Percentiles rank a stretch among this genome's conserved stretches.
Evolutionary conservation across 106 monocot genomes (phyloP).

Genomic region (Iris macrosiphon): DNA sequence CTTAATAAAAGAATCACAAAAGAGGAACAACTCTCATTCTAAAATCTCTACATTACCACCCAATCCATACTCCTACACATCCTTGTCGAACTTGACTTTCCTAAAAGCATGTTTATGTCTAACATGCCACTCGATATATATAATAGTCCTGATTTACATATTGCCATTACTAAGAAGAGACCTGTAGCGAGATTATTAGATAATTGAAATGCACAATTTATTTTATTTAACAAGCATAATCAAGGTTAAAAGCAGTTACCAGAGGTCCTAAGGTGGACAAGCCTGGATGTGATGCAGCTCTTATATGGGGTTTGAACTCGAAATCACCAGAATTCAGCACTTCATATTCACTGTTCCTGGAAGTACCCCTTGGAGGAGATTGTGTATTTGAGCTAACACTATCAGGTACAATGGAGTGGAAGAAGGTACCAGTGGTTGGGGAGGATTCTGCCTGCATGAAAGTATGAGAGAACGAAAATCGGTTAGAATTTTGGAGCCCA

Average conservation of each 20-base stretch:
- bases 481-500: background rate
- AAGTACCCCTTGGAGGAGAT: constrained; percentile 56
- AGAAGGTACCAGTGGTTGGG: constrained; percentile 89
- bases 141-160: background rate
- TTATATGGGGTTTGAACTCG: constrained; percentile 61
- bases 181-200: no score
- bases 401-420: constrained; percentile 28
- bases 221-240: background rate
- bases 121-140: no score
- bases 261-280: constrained; percentile 27
- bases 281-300: constrained; percentile 20
- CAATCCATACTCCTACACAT: no score
- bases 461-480: background rate
- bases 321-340: constrained; percentile 40
- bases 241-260: constrained; percentile 22
- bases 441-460: constrained; percentile 80
- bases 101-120: no score
- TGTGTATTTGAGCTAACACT: constrained; percentile 19
- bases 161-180: background rate
- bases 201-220: background rate
- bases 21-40: no score
- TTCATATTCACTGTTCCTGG: constrained; percentile 15
- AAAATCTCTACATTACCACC: no score
- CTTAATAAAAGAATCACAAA: no score
- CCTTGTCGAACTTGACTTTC: no score